Percentiles rank a stretch among this genome's conserved stretches.
Conservation (phyloP, 495 filamentous ascomycete genomes). For the Collariella sp. region DNA sequence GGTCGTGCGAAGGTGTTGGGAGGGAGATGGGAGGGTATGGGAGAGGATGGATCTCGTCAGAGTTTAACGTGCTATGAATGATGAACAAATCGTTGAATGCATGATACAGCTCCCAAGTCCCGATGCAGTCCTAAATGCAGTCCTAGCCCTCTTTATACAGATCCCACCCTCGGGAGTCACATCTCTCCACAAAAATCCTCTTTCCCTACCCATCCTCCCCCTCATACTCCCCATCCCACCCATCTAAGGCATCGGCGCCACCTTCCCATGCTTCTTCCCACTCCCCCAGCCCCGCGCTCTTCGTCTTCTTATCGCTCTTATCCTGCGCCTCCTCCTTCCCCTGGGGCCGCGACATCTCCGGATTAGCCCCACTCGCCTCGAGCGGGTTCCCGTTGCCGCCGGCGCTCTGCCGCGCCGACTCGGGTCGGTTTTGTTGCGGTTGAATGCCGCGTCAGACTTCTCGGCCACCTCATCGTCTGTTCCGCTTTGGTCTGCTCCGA, state of each 20-base stretch:
- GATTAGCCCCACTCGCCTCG: slow-evolving; percentile 32
- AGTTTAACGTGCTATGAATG: background rate
- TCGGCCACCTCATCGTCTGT: slow-evolving; percentile 31
- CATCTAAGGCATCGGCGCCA: slow-evolving; percentile 2
- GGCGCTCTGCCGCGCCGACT: slow-evolving; percentile 22
- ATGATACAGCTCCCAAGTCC: background rate
- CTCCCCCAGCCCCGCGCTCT: slow-evolving; percentile 19
- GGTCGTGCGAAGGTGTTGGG: background rate
- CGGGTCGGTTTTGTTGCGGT: slow-evolving; percentile 34
- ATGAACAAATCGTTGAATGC: background rate
- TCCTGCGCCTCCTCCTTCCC: slow-evolving; percentile 7
- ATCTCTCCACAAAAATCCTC: no score
- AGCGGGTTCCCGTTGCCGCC: slow-evolving; percentile 31
- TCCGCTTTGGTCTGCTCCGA: slow-evolving; percentile 32
- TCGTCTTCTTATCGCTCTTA: slow-evolving; percentile 10
- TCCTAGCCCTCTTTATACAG: background rate
- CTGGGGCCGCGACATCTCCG: slow-evolving; percentile 22
- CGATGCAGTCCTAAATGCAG: no score
- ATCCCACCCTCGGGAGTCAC: background rate
- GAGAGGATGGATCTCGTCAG: background rate
- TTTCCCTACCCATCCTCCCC: background rate
- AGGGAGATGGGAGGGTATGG: background rate
- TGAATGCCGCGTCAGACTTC: slow-evolving; percentile 34
- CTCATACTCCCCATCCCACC: background rate
- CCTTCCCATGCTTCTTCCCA: slow-evolving; percentile 18